Evolutionary conservation across 495 filamentous ascomycete species (phyloP).

Genomic region (Pseudoneurospora amorphoporcata): DNA sequence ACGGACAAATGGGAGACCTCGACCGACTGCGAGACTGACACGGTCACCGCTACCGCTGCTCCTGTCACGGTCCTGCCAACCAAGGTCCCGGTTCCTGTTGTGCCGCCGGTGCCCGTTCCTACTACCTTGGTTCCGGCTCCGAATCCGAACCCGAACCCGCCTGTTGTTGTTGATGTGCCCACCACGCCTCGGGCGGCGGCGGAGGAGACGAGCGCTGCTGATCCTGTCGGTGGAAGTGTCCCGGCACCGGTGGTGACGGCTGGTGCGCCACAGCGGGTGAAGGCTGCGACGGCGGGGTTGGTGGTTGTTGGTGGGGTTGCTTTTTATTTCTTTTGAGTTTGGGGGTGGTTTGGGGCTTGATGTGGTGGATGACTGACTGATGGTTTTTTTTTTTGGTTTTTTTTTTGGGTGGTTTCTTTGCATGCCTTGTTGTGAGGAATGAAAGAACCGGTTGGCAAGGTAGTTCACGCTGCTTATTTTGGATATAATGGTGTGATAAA

Average conservation of each 20-base stretch:
- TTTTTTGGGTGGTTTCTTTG: neutral
- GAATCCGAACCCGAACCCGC: neutral
- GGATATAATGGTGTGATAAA: neutral
- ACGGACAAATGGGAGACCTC: neutral
- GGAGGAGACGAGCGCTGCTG: neutral
- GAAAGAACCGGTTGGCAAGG: neutral
- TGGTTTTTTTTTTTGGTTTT: slow-evolving; percentile 2
- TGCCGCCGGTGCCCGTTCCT: neutral
- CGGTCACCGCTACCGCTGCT: slow-evolving; percentile 3
- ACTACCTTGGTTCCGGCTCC: neutral
- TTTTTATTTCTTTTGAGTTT: slow-evolving; percentile 3
- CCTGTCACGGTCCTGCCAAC: neutral
- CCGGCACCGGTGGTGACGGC: neutral
- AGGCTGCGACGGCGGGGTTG: slow-evolving; percentile 7
- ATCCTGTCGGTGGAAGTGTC: neutral
- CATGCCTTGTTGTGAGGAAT: neutral
- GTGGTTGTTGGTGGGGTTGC: slow-evolving; percentile 5
- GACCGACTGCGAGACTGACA: neutral
- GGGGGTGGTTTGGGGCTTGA: neutral
- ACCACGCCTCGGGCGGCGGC: neutral
- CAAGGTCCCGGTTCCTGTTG: neutral
- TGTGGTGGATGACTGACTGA: neutral
- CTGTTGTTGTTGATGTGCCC: neutral
- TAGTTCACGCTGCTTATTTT: neutral
- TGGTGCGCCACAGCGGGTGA: neutral